Conservation (phyloP, 257 asterid genomes). For the Fraxinus anomala region DNA sequence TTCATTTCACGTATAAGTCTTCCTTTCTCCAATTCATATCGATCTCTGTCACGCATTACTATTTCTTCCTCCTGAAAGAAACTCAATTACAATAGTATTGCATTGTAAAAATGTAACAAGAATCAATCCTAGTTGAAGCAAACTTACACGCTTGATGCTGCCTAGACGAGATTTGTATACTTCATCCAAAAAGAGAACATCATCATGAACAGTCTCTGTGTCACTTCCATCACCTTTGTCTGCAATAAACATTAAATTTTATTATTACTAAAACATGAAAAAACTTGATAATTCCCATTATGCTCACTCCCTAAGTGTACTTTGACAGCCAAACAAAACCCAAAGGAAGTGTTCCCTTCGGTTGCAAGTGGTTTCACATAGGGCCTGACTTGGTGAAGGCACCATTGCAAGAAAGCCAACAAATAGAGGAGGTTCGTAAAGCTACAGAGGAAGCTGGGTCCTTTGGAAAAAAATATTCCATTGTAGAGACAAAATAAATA, state of each 20-base stretch:
- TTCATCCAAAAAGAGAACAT: conserved; percentile 82
- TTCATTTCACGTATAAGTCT: conserved; percentile 96
- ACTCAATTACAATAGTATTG: conserved; percentile 26
- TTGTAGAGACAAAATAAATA: conserved; percentile 10
- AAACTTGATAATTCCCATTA: not conserved
- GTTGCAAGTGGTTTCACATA: not conserved
- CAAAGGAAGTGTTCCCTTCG: not conserved
- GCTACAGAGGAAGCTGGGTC: conserved; percentile 8
- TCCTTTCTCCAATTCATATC: conserved; percentile 91
- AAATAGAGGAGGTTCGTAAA: not conserved
- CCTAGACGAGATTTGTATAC: conserved; percentile 84
- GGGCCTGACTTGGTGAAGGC: not conserved
- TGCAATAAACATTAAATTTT: conserved; percentile 34
- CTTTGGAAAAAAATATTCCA: not conserved
- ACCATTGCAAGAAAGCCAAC: conserved; percentile 14
- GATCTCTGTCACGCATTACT: conserved; percentile 90
- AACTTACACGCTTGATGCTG: conserved; percentile 86
- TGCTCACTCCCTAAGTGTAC: not conserved
- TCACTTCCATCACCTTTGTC: conserved; percentile 79
- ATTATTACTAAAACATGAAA: conserved; percentile 7
- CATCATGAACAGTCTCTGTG: conserved; percentile 68
- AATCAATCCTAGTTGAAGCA: conserved; percentile 20
- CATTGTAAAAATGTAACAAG: not conserved
- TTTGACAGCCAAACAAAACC: conserved; percentile 5
- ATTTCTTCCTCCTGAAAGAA: conserved; percentile 85